These are phyloP conservation scores for Pogostemon cablin DNA, from an alignment of 257 asterid species.

Conservation along the genomic window DNA sequence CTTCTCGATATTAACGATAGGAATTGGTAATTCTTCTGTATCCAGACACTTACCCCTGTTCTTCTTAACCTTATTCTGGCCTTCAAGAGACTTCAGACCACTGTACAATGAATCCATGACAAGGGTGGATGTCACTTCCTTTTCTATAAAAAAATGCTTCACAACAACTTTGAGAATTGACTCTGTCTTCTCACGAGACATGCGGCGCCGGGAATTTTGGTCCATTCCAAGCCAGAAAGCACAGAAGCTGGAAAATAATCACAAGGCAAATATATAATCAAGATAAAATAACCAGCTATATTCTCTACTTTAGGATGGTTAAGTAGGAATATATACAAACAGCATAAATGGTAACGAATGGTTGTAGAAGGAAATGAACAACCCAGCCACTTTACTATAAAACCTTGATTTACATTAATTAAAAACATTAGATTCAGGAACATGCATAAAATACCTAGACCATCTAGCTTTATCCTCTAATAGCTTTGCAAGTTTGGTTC, in stretches of 20 bases:
- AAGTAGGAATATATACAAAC: neutral
- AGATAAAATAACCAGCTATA: neutral
- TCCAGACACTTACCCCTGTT: constrained; percentile 57
- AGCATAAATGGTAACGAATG: constrained; percentile 5
- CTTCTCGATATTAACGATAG: constrained; percentile 68
- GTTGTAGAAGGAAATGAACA: neutral
- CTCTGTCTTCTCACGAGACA: constrained; percentile 79
- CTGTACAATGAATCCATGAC: constrained; percentile 96
- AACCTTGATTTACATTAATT: neutral
- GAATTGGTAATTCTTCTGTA: constrained; percentile 59
- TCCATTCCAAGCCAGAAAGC: constrained; percentile 88
- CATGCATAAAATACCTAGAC: constrained; percentile 66
- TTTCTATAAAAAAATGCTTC: constrained; percentile 86
- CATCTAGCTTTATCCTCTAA: constrained; percentile 87
- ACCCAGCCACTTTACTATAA: neutral
- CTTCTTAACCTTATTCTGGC: constrained; percentile 68
- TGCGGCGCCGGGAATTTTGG: constrained; percentile 57
- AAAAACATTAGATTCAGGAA: constrained; percentile 11
- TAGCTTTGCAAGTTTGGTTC: constrained; percentile 74
- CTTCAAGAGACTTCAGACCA: constrained; percentile 92
- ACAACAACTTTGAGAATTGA: constrained; percentile 78
- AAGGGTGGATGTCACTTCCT: constrained; percentile 93
- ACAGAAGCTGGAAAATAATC: constrained; percentile 65
- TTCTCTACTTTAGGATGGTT: constrained; percentile 1
- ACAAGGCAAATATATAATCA: constrained; percentile 31